Evolutionary conservation across 2,329 filamentous ascomycete genomes (phyloP).

Genomic region (Akanthomyces dipterigenus): DNA sequence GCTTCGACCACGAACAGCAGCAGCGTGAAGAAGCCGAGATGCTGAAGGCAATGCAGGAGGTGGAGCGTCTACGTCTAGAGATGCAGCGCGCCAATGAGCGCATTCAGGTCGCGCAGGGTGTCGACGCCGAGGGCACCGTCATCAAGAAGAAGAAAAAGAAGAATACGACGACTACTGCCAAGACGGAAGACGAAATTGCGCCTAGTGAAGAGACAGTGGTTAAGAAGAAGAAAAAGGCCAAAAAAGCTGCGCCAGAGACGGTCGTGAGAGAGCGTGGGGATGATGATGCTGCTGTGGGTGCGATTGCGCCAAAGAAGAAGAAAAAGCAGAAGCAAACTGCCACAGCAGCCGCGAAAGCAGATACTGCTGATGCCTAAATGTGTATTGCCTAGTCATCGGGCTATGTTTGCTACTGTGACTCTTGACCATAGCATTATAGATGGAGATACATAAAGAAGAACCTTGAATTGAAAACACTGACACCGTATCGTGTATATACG

Average conservation of each 20-base stretch:
- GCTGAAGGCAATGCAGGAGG: conserved; percentile 78
- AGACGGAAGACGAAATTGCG: conserved; percentile 13
- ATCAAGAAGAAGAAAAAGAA: conserved; percentile 61
- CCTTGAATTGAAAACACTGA: too few relatives aligned
- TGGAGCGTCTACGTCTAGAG: conserved; percentile 77
- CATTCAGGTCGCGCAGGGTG: conserved; percentile 64
- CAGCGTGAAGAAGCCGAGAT: conserved; percentile 81
- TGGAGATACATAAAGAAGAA: neutral
- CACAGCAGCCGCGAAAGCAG: conserved; percentile 22
- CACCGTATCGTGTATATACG: too few relatives aligned
- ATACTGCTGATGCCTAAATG: conserved; percentile 17
- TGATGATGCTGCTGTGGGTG: conserved; percentile 11
- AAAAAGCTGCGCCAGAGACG: conserved; percentile 18
- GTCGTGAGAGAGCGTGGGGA: conserved; percentile 18
- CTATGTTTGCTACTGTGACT: neutral
- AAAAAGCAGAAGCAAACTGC: conserved; percentile 37
- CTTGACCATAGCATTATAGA: neutral
- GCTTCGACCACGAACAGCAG: conserved; percentile 56
- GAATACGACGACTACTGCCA: conserved; percentile 25
- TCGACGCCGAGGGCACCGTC: conserved; percentile 56
- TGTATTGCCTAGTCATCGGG: neutral
- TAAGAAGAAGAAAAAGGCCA: conserved; percentile 43
- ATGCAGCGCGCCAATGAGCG: conserved; percentile 80
- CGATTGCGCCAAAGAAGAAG: conserved; percentile 37
- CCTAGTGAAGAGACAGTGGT: conserved; percentile 32